phyloP scores from a whole-genome alignment of 2,329 filamentous ascomycete species.

The Phyllosticta citriasiana region DNA sequence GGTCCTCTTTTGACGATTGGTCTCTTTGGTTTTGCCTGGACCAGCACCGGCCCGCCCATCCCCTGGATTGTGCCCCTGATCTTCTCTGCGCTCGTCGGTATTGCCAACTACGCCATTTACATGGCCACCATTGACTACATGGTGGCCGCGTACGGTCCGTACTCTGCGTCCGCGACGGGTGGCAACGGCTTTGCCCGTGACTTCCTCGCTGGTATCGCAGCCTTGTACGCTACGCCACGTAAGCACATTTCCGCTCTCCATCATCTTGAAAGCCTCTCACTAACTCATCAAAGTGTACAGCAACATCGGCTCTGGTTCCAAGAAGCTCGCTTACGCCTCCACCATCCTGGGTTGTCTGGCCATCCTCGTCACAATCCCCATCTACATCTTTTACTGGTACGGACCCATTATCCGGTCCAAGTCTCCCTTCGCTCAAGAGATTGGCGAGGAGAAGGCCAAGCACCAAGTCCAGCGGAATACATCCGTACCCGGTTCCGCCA shows the following conservation, averaged over 20 bases:
- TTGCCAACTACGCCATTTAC: slow-evolving; percentile 66
- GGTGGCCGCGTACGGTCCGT: slow-evolving; percentile 61
- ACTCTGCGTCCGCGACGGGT: slow-evolving; percentile 64
- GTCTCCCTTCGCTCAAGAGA: slow-evolving; percentile 43
- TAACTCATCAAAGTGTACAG: slow-evolving; percentile 18
- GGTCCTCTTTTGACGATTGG: slow-evolving; percentile 55
- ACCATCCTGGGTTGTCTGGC: slow-evolving; percentile 44
- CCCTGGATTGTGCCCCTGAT: slow-evolving; percentile 61
- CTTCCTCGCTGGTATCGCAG: slow-evolving; percentile 62
- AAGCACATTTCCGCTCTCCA: neutral
- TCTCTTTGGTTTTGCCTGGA: slow-evolving; percentile 61
- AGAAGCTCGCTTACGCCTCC: slow-evolving; percentile 42
- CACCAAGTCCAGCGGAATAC: slow-evolving; percentile 16
- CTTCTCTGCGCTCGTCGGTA: slow-evolving; percentile 55
- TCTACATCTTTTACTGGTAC: slow-evolving; percentile 48
- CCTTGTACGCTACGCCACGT: slow-evolving; percentile 53
- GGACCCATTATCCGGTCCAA: slow-evolving; percentile 42
- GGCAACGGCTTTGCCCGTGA: slow-evolving; percentile 67
- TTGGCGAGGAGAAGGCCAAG: slow-evolving; percentile 23
- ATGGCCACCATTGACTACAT: slow-evolving; percentile 73
- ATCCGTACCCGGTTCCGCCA: neutral
- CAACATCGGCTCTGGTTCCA: slow-evolving; percentile 23
- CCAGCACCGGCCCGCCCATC: slow-evolving; percentile 48
- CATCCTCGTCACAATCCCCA: slow-evolving; percentile 42
- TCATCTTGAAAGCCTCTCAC: slow-evolving; percentile 19